These are phyloP conservation scores for Aureobasidium sp. DNA, from an alignment of 2,329 filamentous ascomycete genomes.

Conservation along the genomic window DNA sequence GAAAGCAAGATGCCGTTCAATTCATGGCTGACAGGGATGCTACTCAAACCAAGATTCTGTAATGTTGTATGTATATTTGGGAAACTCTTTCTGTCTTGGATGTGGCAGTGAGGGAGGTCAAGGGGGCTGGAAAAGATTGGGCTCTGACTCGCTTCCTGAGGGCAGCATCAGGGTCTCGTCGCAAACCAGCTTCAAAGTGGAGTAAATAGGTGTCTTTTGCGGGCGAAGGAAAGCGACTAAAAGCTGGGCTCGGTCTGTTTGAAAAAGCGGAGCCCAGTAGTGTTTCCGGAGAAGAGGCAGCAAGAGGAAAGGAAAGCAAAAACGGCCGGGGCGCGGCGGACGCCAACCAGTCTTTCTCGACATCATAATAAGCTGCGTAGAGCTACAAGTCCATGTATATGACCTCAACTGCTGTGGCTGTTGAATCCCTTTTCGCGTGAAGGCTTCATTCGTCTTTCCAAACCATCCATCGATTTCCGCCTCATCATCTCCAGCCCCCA, in stretches of 20 bases:
- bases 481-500: constrained; percentile 1
- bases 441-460: not conserved
- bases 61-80: not conserved
- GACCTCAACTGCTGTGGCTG: constrained; percentile 15
- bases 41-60: not conserved
- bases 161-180: constrained; percentile 8
- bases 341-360: constrained; percentile 13
- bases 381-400: constrained; percentile 11
- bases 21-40: not conserved
- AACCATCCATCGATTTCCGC: not conserved
- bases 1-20: constrained; percentile 2
- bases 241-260: constrained; percentile 3
- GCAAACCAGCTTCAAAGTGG: constrained; percentile 2
- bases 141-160: not conserved
- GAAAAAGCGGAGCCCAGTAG: constrained; percentile 9
- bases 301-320: constrained; percentile 9
- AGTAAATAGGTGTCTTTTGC: constrained; percentile 10
- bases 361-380: constrained; percentile 15
- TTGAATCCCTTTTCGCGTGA: not conserved
- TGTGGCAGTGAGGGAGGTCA: not conserved
- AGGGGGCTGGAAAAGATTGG: not conserved
- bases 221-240: not conserved
- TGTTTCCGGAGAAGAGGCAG: constrained; percentile 12
- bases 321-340: constrained; percentile 14
- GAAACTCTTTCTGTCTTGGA: not conserved